These are phyloP conservation scores for Dichotomocladium elegans DNA, from an alignment of 371 early-diverging fungal species.

Conservation along the genomic window DNA sequence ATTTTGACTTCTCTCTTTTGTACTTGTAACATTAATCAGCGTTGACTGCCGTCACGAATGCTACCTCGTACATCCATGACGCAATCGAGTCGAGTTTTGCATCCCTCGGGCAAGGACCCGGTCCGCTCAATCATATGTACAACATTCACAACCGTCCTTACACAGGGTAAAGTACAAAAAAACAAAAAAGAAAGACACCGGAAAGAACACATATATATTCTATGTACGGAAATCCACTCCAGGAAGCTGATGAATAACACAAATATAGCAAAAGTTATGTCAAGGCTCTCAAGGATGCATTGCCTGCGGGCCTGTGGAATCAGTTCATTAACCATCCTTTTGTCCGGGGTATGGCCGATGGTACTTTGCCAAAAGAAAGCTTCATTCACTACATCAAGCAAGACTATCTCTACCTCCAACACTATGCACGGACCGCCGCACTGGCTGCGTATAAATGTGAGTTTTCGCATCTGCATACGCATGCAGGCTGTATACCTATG, in stretches of 20 bases:
- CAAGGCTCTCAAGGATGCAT: constrained; percentile 31
- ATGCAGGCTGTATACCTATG: constrained; percentile 6
- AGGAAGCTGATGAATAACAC: too few species aligned
- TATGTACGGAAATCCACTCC: too few species aligned
- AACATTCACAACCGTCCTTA: constrained; percentile 45
- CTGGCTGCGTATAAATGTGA: constrained; percentile 74
- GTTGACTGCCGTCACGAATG: constrained; percentile 37
- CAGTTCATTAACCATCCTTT: constrained; percentile 71
- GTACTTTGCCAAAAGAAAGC: constrained; percentile 62
- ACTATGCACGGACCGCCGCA: constrained; percentile 76
- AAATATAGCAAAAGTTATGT: constrained; percentile 49
- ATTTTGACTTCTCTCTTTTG: neutral
- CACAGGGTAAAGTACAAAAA: too few species aligned
- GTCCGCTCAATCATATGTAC: constrained; percentile 76
- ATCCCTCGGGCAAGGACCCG: constrained; percentile 63
- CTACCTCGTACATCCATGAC: constrained; percentile 51
- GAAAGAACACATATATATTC: too few species aligned
- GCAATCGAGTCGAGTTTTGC: constrained; percentile 51
- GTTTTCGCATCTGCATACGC: constrained; percentile 25
- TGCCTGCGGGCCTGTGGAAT: constrained; percentile 57
- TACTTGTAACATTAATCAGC: constrained; percentile 25
- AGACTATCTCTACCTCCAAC: constrained; percentile 77
- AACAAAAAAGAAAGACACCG: too few species aligned
- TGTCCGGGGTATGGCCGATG: constrained; percentile 72
- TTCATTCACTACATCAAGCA: constrained; percentile 80